Evolutionary conservation across 2,329 filamentous ascomycete genomes (phyloP).

Genomic region (Mariannaea elegans): DNA sequence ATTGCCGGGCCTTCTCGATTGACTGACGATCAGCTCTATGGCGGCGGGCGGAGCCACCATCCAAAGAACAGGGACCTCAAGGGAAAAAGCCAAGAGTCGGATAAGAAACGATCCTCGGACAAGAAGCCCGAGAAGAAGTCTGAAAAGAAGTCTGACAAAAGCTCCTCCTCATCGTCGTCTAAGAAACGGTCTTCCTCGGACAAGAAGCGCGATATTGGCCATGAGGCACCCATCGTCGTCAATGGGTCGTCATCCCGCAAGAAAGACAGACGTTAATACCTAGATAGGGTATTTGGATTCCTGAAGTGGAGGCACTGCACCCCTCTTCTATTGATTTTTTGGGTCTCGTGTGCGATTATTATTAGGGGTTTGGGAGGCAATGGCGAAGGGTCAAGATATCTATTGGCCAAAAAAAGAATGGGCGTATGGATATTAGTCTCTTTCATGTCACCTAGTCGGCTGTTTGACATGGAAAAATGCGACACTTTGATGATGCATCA

Average conservation of each 20-base stretch:
- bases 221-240: conserved; percentile 26
- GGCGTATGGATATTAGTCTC: no score
- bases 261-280: conserved; percentile 5
- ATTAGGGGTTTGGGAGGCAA: no score
- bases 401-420: no score
- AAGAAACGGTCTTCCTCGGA: conserved; percentile 3
- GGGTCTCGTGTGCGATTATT: no score
- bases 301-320: not conserved
- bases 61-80: conserved; percentile 28
- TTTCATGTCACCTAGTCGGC: no score
- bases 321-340: no score
- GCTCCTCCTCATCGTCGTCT: not conserved
- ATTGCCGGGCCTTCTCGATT: conserved; percentile 20
- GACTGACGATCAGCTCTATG: conserved; percentile 2
- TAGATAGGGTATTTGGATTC: not conserved
- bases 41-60: conserved; percentile 20
- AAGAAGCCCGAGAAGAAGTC: conserved; percentile 18
- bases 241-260: conserved; percentile 29
- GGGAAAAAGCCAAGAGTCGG: not conserved
- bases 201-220: conserved; percentile 18
- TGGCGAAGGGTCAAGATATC: no score
- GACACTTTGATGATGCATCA: no score
- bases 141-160: conserved; percentile 19
- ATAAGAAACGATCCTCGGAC: conserved; percentile 12
- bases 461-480: no score